Percentiles rank a stretch among this genome's conserved stretches.
Evolutionary conservation across 306 rosid genomes (phyloP).

Genomic region (Gastrolobium bilobum): DNA sequence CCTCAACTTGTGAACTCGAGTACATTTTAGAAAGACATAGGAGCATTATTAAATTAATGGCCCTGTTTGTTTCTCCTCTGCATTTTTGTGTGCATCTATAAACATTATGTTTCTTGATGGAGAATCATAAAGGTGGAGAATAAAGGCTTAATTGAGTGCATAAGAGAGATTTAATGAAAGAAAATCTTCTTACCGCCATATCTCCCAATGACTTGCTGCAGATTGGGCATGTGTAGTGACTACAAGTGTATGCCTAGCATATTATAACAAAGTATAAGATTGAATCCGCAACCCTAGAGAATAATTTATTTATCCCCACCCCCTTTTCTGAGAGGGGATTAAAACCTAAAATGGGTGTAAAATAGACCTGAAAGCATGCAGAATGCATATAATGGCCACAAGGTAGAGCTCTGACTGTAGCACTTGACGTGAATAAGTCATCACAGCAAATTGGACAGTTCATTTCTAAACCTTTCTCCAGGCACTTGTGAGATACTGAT

Average conservation of each 20-base stretch:
- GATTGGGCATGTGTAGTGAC: conserved; percentile 97
- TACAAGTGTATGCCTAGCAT: conserved; percentile 90
- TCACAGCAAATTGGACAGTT: conserved; percentile 99
- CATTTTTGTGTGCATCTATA: not conserved
- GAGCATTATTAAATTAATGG: conserved; percentile 19
- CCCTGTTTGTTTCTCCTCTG: conserved; percentile 19
- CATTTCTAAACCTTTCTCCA: conserved; percentile 95
- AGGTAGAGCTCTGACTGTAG: conserved; percentile 89
- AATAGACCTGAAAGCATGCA: conserved; percentile 95
- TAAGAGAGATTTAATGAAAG: conserved; percentile 7
- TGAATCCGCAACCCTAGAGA: conserved; percentile 39
- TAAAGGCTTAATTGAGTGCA: not conserved
- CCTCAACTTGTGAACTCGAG: conserved; percentile 23
- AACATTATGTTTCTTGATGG: conserved; percentile 12
- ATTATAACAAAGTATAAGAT: conserved; percentile 48
- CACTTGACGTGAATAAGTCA: conserved; percentile 93
- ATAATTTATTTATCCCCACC: not conserved
- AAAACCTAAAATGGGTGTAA: conserved; percentile 38
- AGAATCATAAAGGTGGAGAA: conserved; percentile 35
- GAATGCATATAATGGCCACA: conserved; percentile 99
- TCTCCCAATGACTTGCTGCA: conserved; percentile 99
- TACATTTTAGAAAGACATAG: conserved; percentile 4
- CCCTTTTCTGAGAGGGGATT: not conserved
- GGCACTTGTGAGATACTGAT: conserved; percentile 85
- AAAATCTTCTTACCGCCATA: conserved; percentile 84